These are phyloP conservation scores for Cryptococcus sp. DNA, from an alignment of 1,284 basidiomycete species.

Conservation along the genomic window DNA sequence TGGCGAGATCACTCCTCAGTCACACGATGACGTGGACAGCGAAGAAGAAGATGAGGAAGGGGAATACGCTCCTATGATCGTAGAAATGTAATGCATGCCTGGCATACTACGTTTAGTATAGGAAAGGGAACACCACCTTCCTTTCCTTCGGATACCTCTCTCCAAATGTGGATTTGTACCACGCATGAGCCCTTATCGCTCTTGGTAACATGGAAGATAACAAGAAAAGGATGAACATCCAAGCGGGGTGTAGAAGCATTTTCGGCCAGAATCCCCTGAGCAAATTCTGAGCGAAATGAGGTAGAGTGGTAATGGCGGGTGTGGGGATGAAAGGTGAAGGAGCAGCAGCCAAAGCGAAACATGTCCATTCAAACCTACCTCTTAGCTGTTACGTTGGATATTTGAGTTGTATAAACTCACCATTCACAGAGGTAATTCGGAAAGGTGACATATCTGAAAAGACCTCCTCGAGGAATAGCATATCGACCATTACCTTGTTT, in stretches of 20 bases:
- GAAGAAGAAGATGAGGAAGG: conserved; percentile 41
- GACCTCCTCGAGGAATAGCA: conserved; percentile 71
- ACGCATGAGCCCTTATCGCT: conserved; percentile 70
- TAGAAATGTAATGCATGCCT: conserved; percentile 20
- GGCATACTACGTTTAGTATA: conserved; percentile 49
- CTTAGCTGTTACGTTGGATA: background rate
- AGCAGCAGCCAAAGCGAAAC: conserved; percentile 62
- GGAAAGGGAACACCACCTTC: conserved; percentile 61
- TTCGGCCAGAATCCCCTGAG: conserved; percentile 2
- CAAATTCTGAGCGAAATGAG: background rate
- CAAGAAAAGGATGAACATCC: conserved; percentile 69
- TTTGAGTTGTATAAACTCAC: conserved; percentile 20
- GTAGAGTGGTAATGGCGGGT: conserved; percentile 26
- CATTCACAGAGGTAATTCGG: conserved; percentile 91
- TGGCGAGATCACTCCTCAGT: conserved; percentile 3
- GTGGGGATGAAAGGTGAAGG: conserved; percentile 46
- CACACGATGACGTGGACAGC: conserved; percentile 14
- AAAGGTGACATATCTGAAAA: conserved; percentile 77
- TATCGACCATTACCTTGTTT: conserved; percentile 52
- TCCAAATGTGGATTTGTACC: conserved; percentile 71
- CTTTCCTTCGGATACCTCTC: conserved; percentile 62
- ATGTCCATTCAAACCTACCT: conserved; percentile 70
- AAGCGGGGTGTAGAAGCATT: conserved; percentile 58
- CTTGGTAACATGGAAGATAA: conserved; percentile 70
- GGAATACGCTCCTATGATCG: conserved; percentile 45